Percentiles rank a stretch among this genome's conserved stretches.
These are phyloP conservation scores for Lactarius hatsudake DNA, from an alignment of 768 basidiomycete genomes.

Conservation along the genomic window DNA sequence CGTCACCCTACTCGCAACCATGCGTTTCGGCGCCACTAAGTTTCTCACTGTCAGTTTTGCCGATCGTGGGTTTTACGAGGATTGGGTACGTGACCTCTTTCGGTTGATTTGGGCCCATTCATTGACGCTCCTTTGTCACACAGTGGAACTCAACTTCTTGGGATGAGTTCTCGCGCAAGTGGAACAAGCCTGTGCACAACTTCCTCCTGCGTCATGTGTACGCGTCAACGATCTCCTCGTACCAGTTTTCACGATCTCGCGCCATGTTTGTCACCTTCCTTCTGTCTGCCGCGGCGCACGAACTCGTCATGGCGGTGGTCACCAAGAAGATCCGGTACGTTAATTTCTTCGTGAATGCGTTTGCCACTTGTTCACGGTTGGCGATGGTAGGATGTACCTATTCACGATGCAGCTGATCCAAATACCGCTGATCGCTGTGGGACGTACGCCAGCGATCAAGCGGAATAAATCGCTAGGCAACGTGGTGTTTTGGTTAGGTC, in stretches of 20 bases:
- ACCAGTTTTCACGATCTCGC: slow-evolving; percentile 67
- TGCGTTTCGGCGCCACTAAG: neutral
- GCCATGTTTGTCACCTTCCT: slow-evolving; percentile 95
- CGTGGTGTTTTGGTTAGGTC: slow-evolving; percentile 89
- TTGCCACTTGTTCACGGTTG: neutral
- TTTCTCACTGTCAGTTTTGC: slow-evolving; percentile 63
- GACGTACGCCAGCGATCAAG: slow-evolving; percentile 73
- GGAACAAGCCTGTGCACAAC: slow-evolving; percentile 97
- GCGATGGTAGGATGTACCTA: slow-evolving; percentile 65
- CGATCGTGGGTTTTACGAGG: slow-evolving; percentile 97
- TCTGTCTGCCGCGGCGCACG: slow-evolving; percentile 85
- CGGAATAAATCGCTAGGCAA: slow-evolving; percentile 80
- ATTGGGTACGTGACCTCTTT: slow-evolving; percentile 60
- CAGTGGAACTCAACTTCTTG: slow-evolving; percentile 96
- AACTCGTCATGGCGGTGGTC: slow-evolving; percentile 95
- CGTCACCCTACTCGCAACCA: slow-evolving; percentile 30
- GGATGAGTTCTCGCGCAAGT: slow-evolving; percentile 97
- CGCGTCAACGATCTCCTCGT: slow-evolving; percentile 76
- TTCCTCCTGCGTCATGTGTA: slow-evolving; percentile 96
- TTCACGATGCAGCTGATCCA: slow-evolving; percentile 79
- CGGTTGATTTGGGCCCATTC: neutral
- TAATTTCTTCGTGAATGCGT: neutral
- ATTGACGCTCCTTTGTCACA: slow-evolving; percentile 1
- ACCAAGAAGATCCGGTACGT: slow-evolving; percentile 84
- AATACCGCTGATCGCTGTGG: slow-evolving; percentile 84